These are phyloP conservation scores for Melianthus villosus DNA, from an alignment of 441 rosid species.

Conservation along the genomic window DNA sequence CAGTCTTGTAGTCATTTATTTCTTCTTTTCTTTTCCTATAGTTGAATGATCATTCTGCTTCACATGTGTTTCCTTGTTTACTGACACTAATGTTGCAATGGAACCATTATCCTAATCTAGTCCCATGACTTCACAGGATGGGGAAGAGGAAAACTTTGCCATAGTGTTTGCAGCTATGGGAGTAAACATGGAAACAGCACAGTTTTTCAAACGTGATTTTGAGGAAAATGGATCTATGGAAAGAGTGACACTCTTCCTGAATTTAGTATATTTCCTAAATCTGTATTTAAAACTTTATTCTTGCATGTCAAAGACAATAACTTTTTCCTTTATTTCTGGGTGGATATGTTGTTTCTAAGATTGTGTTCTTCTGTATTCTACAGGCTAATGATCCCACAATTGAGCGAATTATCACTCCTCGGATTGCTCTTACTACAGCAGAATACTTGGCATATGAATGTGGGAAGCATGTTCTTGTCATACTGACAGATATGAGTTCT, in stretches of 20 bases:
- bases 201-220: conserved; percentile 95
- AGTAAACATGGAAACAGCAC: conserved; percentile 98
- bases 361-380: conserved; percentile 7
- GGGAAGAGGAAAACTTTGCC: conserved; percentile 87
- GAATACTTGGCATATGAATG: conserved; percentile 95
- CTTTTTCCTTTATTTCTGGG: too few relatives aligned
- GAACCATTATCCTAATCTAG: too few relatives aligned
- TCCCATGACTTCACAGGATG: conserved; percentile 35
- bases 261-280: conserved; percentile 47
- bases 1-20: too few relatives aligned
- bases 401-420: conserved; percentile 87
- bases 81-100: too few relatives aligned
- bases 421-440: conserved; percentile 87
- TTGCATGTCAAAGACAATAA: too few relatives aligned
- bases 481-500: conserved; percentile 91
- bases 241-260: conserved; percentile 88
- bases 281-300: not conserved
- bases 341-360: too few relatives aligned
- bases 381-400: conserved; percentile 99
- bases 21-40: too few relatives aligned
- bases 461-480: conserved; percentile 96
- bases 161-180: conserved; percentile 99
- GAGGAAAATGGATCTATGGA: conserved; percentile 99
- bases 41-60: too few relatives aligned
- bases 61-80: too few relatives aligned